A percentile compares a stretch with the other conserved stretches of the same genome.
phyloP scores from a whole-genome alignment of 2,329 filamentous ascomycete species.

The Aspergillus sp. region DNA sequence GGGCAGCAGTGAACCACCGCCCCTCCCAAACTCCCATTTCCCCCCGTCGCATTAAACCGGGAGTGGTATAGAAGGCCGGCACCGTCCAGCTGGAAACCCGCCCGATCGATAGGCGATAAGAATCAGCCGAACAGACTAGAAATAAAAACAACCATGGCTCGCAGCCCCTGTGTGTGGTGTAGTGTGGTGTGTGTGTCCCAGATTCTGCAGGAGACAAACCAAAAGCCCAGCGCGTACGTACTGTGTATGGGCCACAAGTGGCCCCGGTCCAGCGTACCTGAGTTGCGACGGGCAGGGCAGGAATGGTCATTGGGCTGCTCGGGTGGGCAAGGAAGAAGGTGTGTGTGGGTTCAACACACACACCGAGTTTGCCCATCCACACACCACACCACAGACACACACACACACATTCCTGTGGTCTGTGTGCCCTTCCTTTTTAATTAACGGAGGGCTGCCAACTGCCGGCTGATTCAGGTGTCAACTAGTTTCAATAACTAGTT shows the following conservation, averaged over 20 bases:
- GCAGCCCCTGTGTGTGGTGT: background rate
- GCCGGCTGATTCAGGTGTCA: slow-evolving; percentile 1
- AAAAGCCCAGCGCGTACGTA: background rate
- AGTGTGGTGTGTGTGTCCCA: background rate
- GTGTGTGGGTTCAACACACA: background rate
- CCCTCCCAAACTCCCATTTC: background rate
- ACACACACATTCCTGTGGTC: background rate
- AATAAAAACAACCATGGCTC: slow-evolving; percentile 3
- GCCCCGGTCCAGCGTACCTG: slow-evolving; percentile 1
- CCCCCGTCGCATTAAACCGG: background rate
- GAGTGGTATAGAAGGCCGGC: background rate
- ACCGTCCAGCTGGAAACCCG: background rate
- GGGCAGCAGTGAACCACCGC: background rate
- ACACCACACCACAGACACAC: too few species aligned
- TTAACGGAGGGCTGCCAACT: slow-evolving; percentile 4
- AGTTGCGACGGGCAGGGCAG: background rate
- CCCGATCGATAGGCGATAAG: slow-evolving; percentile 1
- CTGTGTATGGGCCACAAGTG: background rate
- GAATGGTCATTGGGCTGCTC: background rate
- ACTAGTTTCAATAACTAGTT: background rate
- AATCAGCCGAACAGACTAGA: slow-evolving; percentile 1
- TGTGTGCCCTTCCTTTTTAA: slow-evolving; percentile 5
- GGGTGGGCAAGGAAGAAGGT: background rate
- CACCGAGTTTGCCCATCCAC: background rate
- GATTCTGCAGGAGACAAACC: background rate